phyloP scores from a whole-genome alignment of 1,139 yeast genomes.

The Hemisphaericaspora xylofermentans region DNA sequence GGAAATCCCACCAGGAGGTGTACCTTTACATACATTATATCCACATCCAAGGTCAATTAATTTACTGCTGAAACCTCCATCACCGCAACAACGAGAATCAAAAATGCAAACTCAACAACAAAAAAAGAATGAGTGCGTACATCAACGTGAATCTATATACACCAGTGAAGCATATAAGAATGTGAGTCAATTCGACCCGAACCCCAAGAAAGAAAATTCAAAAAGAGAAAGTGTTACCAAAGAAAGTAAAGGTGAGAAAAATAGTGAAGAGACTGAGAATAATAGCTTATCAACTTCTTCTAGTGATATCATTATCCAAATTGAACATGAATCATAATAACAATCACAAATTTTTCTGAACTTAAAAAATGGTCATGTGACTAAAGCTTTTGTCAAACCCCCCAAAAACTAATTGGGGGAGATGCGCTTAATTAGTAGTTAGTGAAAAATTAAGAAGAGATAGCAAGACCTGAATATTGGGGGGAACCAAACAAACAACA shows the following conservation, averaged over 20 bases:
- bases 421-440: too few species aligned
- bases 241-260: background rate
- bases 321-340: background rate
- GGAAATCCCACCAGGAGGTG: conserved; percentile 27
- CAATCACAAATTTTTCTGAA: too few species aligned
- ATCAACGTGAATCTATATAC: background rate
- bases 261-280: background rate
- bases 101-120: background rate
- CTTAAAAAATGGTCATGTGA: conserved; percentile 1
- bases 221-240: background rate
- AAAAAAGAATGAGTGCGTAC: background rate
- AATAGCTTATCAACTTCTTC: conserved; percentile 7
- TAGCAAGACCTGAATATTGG: background rate
- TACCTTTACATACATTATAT: conserved; percentile 11
- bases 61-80: background rate
- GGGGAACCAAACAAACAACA: background rate
- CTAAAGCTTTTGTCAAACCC: too few species aligned
- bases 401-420: background rate
- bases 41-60: conserved; percentile 1
- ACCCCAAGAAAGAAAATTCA: background rate
- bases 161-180: background rate
- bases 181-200: background rate
- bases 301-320: conserved; percentile 13
- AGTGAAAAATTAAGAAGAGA: background rate
- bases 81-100: background rate